These are phyloP conservation scores for Sutorius australiensis DNA, from an alignment of 768 basidiomycete genomes.

Conservation along the genomic window DNA sequence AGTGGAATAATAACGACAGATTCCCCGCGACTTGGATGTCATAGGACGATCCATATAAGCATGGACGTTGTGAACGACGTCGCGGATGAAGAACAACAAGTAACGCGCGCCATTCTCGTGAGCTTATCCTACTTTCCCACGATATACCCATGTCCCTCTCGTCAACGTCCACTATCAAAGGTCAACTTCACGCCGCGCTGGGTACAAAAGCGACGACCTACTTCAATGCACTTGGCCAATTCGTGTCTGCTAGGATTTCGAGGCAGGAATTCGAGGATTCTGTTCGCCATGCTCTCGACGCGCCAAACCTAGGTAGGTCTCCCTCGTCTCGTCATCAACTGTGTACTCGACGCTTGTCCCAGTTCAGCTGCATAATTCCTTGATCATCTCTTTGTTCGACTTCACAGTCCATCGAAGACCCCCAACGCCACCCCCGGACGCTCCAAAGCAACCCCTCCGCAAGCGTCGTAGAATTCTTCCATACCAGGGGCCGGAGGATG, in stretches of 20 bases:
- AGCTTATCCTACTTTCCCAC: slow-evolving; percentile 16
- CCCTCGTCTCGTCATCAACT: neutral
- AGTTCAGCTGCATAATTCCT: slow-evolving; percentile 81
- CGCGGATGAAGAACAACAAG: neutral
- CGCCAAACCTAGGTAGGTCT: slow-evolving; percentile 46
- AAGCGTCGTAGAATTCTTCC: slow-evolving; percentile 67
- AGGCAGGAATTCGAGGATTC: slow-evolving; percentile 74
- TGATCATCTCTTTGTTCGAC: slow-evolving; percentile 81
- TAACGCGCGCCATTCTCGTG: neutral
- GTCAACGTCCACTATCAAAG: slow-evolving; percentile 70
- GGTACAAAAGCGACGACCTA: slow-evolving; percentile 59
- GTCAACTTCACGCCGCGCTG: slow-evolving; percentile 57
- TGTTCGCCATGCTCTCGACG: slow-evolving; percentile 58
- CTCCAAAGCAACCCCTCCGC: slow-evolving; percentile 59
- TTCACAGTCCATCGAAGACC: slow-evolving; percentile 69
- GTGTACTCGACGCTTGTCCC: slow-evolving; percentile 10
- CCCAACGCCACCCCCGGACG: slow-evolving; percentile 59
- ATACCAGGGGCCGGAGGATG: slow-evolving; percentile 67
- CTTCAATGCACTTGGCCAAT: slow-evolving; percentile 61
- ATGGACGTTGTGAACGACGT: slow-evolving; percentile 19
- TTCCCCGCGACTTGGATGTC: slow-evolving; percentile 68
- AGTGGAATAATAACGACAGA: slow-evolving; percentile 64
- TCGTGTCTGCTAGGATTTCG: slow-evolving; percentile 65
- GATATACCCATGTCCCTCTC: slow-evolving; percentile 59
- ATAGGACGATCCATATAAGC: slow-evolving; percentile 47